Base-by-base conservation (phyloP, 78 protist species). In the Dictyostelium discoideum region DNA sequence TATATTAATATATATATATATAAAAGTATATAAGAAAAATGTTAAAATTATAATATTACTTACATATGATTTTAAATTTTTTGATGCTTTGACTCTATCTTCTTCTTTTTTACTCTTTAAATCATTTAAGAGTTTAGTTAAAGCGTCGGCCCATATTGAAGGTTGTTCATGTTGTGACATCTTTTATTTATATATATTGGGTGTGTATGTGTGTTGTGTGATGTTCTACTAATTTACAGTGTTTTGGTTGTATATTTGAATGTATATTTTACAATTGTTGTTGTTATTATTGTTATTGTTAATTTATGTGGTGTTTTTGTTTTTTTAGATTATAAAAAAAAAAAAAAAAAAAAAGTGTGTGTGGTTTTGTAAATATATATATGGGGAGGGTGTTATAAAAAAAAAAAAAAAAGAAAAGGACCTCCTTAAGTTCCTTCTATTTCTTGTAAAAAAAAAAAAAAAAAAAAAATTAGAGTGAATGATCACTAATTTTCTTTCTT, bases 61-160 rank as follows among this genome's bases (percentile, higher is more conserved):
- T 89, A 89, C 94, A 89, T 89, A 89, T 24, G 46, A 65, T 26
- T 57, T 89, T 78, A 89, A 89, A 89, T 32, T 89, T 39, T 89
- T 89, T 50, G 94, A 18, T 40, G 84, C 94, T 69, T 81, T 89
- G 5, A 57, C 32, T 81, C 87, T 78, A 37, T 89, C 94, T 32
- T 89, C 94, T 81, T 89, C 94, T 67, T 89, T 89, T 48, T 89
- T 89, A 80, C 83, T 89, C 44, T 81, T 89, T 67, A 89, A 57
- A 69, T 89, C 94, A 40, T 48, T 16, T 40, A 81, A 44, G 32
- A 89, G 82, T 78, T 89, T 89, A 18, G n/a, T 40, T 8, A 89
- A 42, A 20, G 94, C 94, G 72, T 89, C 94, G 8, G 94, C 87
- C 94, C 94, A 89, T 67, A 60, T 39, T 13, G 93, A 77, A 6